phyloP scores from a whole-genome alignment of 2,329 filamentous ascomycete genomes.

The Scytalidium lignicola region DNA sequence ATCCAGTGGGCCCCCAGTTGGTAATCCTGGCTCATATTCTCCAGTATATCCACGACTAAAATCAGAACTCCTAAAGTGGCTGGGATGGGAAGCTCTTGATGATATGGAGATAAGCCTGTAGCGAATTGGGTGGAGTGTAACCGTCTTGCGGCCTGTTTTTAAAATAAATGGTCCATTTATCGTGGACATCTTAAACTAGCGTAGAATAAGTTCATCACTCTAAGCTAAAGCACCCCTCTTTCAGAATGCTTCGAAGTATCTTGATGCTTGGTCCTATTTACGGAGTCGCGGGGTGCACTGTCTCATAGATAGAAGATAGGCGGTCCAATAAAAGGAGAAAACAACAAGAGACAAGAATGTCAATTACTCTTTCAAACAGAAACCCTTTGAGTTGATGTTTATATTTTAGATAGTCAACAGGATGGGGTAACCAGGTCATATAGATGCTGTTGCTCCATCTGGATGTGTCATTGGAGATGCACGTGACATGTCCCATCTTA shows the following conservation, averaged over 20 bases:
- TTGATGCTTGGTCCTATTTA: background rate
- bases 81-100: slow-evolving; percentile 28
- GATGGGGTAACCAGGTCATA: no score
- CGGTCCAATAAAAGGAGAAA: no score
- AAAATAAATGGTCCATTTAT: background rate
- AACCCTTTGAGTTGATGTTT: no score
- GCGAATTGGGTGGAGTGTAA: background rate
- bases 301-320: no score
- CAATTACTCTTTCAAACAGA: no score
- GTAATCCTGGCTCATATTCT: slow-evolving; percentile 56
- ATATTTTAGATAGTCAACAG: no score
- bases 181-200: background rate
- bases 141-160: background rate
- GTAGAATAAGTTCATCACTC: background rate
- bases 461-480: background rate
- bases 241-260: background rate
- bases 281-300: no score
- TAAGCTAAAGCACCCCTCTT: background rate
- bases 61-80: slow-evolving; percentile 45
- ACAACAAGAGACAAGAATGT: no score
- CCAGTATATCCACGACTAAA: slow-evolving; percentile 55
- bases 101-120: slow-evolving; percentile 12
- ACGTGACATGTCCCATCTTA: background rate
- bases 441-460: background rate
- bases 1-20: slow-evolving; percentile 58